Evolutionary conservation across 2,329 filamentous ascomycete genomes (phyloP), one percentile per base, ranked within the genome.

Genomic region (Colletotrichum sp.): DNA sequence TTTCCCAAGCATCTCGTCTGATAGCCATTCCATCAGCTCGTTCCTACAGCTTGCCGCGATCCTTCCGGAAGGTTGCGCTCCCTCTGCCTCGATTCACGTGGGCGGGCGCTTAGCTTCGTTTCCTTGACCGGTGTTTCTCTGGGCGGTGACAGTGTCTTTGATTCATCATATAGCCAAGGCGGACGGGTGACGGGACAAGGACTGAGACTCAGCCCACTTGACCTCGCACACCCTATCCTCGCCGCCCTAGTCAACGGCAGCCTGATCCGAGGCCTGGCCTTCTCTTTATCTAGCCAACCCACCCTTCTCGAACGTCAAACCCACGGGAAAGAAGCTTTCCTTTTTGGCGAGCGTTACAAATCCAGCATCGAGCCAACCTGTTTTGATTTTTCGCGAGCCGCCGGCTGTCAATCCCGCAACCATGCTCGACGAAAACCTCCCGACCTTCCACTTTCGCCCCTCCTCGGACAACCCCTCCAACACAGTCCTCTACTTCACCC

Each of bases 401-500:
- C 48, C 67, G 52, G 9, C 14, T 28, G 12, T 8, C 43, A 28
- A 52, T 52, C 63, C 70, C 69, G 59, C 74, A 80, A 83, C 78
- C 74, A 98, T 98, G 96, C 91, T 98, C 81, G 96, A 98, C 92
- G 95, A 98, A 84, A 98, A 96, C 84, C 92, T 98, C n/a, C 96
- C 96, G 72, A 95, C 90, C 60, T 93, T 92, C 81, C 89, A 86
- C 79, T 89, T 90, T 82, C 89, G 87, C 78, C 85, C 86, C 24
- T 87, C 87, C 39, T 84, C 89, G 73, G 88, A 91, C 72, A 89
- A 89, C 80, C 87, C 90, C 7, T 86, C 88, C 75, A 86, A 89
- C 82, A 93, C 85, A 79, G 88, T 90, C 81, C 89, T 92, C 74
- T 91, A 89, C 84, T 91, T 90, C 79, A 87, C 89, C 8, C 88